Evolutionary conservation across 1,284 basidiomycete genomes (phyloP).

Genomic region (Thecaphora thlaspeos): DNA sequence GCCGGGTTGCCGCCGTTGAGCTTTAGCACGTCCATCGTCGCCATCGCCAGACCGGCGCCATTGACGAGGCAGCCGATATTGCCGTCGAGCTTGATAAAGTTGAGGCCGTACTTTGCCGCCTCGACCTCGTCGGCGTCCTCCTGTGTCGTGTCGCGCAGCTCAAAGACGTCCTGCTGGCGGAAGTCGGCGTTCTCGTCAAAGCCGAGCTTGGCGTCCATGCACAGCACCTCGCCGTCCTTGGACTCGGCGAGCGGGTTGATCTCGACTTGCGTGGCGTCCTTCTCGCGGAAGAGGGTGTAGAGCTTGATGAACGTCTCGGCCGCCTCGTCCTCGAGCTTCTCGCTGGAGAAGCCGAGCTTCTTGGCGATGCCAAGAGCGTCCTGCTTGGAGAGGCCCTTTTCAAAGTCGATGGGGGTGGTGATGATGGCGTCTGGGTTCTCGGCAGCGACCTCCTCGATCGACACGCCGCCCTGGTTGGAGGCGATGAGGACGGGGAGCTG

Average conservation of each 20-base stretch:
- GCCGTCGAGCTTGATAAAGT: slow-evolving; percentile 99
- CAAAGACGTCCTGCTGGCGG: slow-evolving; percentile 88
- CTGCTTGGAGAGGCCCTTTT: slow-evolving; percentile 74
- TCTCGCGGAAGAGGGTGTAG: slow-evolving; percentile 96
- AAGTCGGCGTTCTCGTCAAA: slow-evolving; percentile 99
- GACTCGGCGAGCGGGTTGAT: slow-evolving; percentile 99
- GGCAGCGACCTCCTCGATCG: slow-evolving; percentile 99
- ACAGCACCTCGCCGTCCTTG: slow-evolving; percentile 86
- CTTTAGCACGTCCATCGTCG: slow-evolving; percentile 97
- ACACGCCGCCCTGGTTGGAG: slow-evolving; percentile 73
- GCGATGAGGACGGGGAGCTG: slow-evolving; percentile 90
- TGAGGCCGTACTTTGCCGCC: slow-evolving; percentile 74
- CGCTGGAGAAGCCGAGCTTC: slow-evolving; percentile 84
- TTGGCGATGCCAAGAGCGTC: slow-evolving; percentile 78
- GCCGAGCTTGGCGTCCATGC: slow-evolving; percentile 99
- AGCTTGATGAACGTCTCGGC: slow-evolving; percentile 92
- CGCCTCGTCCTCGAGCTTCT: slow-evolving; percentile 73
- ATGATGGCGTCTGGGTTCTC: slow-evolving; percentile 94
- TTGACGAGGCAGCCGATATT: slow-evolving; percentile 98
- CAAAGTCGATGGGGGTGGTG: slow-evolving; percentile 87
- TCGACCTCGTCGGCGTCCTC: slow-evolving; percentile 95
- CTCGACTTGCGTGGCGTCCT: slow-evolving; percentile 99
- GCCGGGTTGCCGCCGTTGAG: slow-evolving; percentile 74
- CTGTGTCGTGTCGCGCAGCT: slow-evolving; percentile 85
- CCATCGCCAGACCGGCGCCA: slow-evolving; percentile 98